These are phyloP conservation scores for Backusella westeae DNA, from an alignment of 192 early-diverging fungal species.

Conservation along the genomic window DNA sequence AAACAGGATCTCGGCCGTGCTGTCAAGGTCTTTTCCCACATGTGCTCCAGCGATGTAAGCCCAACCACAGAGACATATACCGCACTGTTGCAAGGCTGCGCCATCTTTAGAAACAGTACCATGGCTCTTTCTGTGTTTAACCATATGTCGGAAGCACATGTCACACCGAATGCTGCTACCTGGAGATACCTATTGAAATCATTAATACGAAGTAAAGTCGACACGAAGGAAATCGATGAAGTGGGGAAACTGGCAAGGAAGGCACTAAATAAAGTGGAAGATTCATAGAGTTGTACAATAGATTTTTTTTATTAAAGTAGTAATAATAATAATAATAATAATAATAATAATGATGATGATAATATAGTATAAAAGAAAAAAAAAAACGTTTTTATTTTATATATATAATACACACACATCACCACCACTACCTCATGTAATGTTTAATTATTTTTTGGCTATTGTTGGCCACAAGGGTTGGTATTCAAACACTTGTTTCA, in stretches of 20 bases:
- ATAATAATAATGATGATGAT: not conserved
- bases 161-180: constrained; percentile 20
- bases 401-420: not conserved
- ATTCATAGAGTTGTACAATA: not conserved
- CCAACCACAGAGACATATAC: constrained; percentile 24
- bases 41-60: constrained; percentile 14
- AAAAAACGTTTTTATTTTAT: too few species aligned
- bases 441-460: not conserved
- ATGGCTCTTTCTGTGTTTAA: constrained; percentile 16
- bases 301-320: not conserved
- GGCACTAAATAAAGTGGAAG: not conserved
- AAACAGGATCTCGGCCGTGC: constrained; percentile 21
- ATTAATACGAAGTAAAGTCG: constrained; percentile 22
- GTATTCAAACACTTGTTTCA: constrained; percentile 28
- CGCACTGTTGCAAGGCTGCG: constrained; percentile 32
- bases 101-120: constrained; percentile 22
- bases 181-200: constrained; percentile 35
- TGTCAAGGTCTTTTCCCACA: constrained; percentile 22
- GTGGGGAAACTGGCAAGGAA: constrained; percentile 6
- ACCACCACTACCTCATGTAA: too few species aligned
- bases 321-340: not conserved
- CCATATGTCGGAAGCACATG: constrained; percentile 18
- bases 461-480: constrained; percentile 29
- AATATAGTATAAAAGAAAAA: too few species aligned
- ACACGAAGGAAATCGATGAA: constrained; percentile 26